phyloP scores from a whole-genome alignment of 768 basidiomycete genomes.

The Mycena galericulata region DNA sequence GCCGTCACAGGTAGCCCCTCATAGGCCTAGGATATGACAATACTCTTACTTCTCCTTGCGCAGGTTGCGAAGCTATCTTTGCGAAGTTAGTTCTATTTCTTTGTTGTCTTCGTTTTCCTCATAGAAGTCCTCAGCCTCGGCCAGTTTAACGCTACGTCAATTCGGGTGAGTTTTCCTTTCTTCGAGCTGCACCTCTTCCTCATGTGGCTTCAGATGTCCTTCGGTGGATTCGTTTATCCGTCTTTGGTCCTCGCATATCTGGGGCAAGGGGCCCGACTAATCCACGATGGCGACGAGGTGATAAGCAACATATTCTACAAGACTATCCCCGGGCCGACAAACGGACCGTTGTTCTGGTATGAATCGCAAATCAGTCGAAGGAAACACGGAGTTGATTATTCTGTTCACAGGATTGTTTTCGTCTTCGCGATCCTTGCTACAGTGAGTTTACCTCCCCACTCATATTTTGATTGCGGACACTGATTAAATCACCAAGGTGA shows the following conservation, averaged over 20 bases:
- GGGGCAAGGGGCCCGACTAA: conserved; percentile 76
- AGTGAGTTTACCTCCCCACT: conserved; percentile 47
- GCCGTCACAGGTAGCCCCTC: too few species aligned
- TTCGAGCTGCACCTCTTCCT: neutral
- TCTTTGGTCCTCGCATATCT: conserved; percentile 74
- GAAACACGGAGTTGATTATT: neutral
- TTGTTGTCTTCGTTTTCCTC: neutral
- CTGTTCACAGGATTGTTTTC: conserved; percentile 65
- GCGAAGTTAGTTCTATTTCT: conserved; percentile 61
- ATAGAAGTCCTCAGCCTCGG: conserved; percentile 58
- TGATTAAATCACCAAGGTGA: conserved; percentile 51
- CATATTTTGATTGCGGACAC: neutral
- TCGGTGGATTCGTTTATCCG: too few species aligned
- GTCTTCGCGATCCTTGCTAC: conserved; percentile 75
- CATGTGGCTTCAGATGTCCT: too few species aligned
- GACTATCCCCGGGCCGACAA: conserved; percentile 68
- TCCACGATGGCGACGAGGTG: conserved; percentile 61
- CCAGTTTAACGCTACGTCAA: conserved; percentile 73
- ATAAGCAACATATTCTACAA: conserved; percentile 71
- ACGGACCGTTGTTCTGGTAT: conserved; percentile 71
- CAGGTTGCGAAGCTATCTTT: conserved; percentile 77
- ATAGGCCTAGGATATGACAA: too few species aligned
- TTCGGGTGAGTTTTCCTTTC: conserved; percentile 52
- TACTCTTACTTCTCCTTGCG: too few species aligned
- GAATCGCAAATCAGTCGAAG: neutral